phyloP scores from a whole-genome alignment of 2,329 filamentous ascomycete species.

The Macrophomina tecta region DNA sequence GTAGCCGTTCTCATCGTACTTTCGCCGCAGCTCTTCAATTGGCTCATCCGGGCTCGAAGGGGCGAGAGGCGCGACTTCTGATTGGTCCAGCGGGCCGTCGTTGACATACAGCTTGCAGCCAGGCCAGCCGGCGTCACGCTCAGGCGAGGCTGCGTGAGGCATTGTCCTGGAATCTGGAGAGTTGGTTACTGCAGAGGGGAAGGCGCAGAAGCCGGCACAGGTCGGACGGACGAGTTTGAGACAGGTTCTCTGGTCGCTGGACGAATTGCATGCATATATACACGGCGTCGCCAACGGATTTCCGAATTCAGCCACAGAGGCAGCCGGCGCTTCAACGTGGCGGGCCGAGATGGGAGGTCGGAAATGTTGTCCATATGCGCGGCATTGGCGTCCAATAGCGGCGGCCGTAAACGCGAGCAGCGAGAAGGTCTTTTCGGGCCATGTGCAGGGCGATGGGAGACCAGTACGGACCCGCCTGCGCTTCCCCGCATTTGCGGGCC shows the following conservation, averaged over 20 bases:
- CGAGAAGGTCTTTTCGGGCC: not conserved
- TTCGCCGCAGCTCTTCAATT: constrained; percentile 54
- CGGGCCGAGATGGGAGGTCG: not conserved
- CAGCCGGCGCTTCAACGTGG: not conserved
- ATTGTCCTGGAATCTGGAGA: constrained; percentile 32
- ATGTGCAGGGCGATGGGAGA: not conserved
- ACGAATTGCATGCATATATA: not conserved
- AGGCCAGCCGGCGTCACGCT: constrained; percentile 35
- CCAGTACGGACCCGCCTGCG: not conserved
- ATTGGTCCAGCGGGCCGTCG: constrained; percentile 54
- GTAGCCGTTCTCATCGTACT: constrained; percentile 60
- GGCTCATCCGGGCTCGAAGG: constrained; percentile 53
- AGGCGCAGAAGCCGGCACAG: not conserved
- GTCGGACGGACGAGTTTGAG: not conserved
- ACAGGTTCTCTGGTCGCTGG: not conserved
- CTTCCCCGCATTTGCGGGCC: constrained; percentile 14
- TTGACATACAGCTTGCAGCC: constrained; percentile 49
- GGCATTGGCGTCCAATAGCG: not conserved
- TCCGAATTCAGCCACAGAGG: not conserved
- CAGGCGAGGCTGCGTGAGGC: constrained; percentile 42
- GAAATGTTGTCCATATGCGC: not conserved
- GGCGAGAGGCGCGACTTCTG: constrained; percentile 51
- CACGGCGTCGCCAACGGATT: not conserved
- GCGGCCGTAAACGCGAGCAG: not conserved
- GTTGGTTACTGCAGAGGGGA: no score